Evolutionary conservation across 768 basidiomycete genomes (phyloP).

Genomic region (Coprinopsis cinerea): DNA sequence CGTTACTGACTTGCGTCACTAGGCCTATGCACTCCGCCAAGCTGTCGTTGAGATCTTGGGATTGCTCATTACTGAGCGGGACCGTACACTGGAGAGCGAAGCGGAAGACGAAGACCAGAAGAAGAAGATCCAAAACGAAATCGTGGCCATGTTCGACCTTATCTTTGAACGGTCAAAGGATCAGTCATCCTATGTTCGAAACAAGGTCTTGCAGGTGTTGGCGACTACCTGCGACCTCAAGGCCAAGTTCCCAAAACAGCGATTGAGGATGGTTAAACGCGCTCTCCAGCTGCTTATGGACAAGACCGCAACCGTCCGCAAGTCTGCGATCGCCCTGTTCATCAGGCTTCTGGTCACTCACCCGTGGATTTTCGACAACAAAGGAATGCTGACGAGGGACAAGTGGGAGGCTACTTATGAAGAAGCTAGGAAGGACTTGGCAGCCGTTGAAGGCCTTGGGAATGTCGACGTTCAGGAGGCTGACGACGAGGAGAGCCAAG

Average conservation of each 20-base stretch:
- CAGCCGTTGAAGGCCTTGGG: slow-evolving; percentile 38
- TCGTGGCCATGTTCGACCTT: slow-evolving; percentile 74
- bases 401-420: slow-evolving; percentile 75
- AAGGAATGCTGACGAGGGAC: slow-evolving; percentile 66
- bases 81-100: slow-evolving; percentile 43
- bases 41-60: slow-evolving; percentile 90
- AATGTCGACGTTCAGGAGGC: slow-evolving; percentile 24
- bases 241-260: slow-evolving; percentile 79
- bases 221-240: slow-evolving; percentile 69
- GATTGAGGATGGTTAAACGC: slow-evolving; percentile 67
- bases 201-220: slow-evolving; percentile 77
- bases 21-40: slow-evolving; percentile 97
- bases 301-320: slow-evolving; percentile 85
- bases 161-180: slow-evolving; percentile 88
- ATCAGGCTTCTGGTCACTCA: slow-evolving; percentile 77
- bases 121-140: slow-evolving; percentile 63
- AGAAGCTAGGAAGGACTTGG: slow-evolving; percentile 55
- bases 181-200: slow-evolving; percentile 83
- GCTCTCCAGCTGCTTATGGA: slow-evolving; percentile 82
- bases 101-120: no score
- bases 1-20: slow-evolving; percentile 1
- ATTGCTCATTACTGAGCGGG: slow-evolving; percentile 76
- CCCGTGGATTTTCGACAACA: slow-evolving; percentile 81
- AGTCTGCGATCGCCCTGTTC: slow-evolving; percentile 72
- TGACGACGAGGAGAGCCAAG: slow-evolving; percentile 11